phyloP scores from a whole-genome alignment of 176 grass and related monocot genomes.

The Elaeis guineensis region DNA sequence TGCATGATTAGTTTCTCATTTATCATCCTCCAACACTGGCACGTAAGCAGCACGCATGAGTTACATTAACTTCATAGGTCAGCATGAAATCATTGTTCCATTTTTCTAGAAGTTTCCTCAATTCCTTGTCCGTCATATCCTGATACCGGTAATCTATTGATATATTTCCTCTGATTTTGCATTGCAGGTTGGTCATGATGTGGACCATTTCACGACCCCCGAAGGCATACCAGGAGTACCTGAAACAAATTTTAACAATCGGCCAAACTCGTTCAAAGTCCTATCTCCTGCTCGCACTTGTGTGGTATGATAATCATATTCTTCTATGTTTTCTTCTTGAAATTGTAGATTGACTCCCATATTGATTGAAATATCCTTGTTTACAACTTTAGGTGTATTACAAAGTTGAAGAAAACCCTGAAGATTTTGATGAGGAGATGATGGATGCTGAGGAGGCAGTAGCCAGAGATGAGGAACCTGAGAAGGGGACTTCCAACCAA shows the following conservation, averaged over 20 bases:
- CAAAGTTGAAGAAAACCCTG: conserved; percentile 8
- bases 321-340: neutral
- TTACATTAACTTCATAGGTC: no score
- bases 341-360: neutral
- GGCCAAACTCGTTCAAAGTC: conserved; percentile 90
- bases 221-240: conserved; percentile 82
- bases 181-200: conserved; percentile 61
- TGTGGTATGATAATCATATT: conserved; percentile 43
- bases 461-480: neutral
- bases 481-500: neutral
- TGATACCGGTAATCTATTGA: neutral
- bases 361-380: neutral
- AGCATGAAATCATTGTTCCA: no score
- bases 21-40: no score
- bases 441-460: neutral
- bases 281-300: conserved; percentile 82
- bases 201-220: conserved; percentile 78
- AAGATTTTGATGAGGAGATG: neutral
- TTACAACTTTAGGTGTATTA: conserved; percentile 2
- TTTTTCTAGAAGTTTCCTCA: no score
- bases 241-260: conserved; percentile 95
- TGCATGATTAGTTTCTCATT: no score
- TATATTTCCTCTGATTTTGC: neutral
- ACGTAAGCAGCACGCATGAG: no score
- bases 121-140: no score